Evolutionary conservation across 139 green algal genomes (phyloP), one percentile per base, ranked within the genome.

Genomic region (Coccomyxa sp.): DNA sequence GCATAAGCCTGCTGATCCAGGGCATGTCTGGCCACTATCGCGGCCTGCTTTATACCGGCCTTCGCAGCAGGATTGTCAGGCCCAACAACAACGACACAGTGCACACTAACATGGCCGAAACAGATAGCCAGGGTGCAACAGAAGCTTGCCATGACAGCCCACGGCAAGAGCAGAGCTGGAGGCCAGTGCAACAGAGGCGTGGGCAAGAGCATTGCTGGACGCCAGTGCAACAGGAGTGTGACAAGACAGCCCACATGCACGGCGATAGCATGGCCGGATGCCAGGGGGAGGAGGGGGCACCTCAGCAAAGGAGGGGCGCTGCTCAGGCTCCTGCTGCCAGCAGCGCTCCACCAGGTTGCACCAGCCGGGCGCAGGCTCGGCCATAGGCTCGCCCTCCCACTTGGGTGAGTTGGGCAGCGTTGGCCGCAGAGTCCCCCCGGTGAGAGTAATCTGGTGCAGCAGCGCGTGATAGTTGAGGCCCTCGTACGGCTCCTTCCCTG

Each of bases 401-500:
- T 95, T 91, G 0, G 86, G 58, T 16, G 63, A 68, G 59, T 88
- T 91, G 18, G 93, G 92, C 75, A 96, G 81, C 16, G 88, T 63
- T 11, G 93, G 93, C 14, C 91, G 83, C 58, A 96, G 58, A 28
- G 77, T 51, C 15, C 82, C 85, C 10, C 87, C 79, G 4, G 71
- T 81, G 71, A 80, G 88, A 75, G 88, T 91, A 77, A 96, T 91
- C 74, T 92, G 88, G 84, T 94, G 90, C 88, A 96, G 86, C 67
- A 96, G 89, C 14, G 92, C 92, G 67, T 95, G 92, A 86, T 95
- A 96, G 84, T 95, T 96, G 77, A 94, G 84, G 63, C 91, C 90
- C 11, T 95, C 87, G 59, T 89, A 95, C 0, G 93, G 90, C 88
- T 95, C 90, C 45, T 80, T 67, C 75, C 91, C 90, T 7, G 92